Conservation (phyloP, 2,329 filamentous ascomycete species). For the Penicillium janthinellum region DNA sequence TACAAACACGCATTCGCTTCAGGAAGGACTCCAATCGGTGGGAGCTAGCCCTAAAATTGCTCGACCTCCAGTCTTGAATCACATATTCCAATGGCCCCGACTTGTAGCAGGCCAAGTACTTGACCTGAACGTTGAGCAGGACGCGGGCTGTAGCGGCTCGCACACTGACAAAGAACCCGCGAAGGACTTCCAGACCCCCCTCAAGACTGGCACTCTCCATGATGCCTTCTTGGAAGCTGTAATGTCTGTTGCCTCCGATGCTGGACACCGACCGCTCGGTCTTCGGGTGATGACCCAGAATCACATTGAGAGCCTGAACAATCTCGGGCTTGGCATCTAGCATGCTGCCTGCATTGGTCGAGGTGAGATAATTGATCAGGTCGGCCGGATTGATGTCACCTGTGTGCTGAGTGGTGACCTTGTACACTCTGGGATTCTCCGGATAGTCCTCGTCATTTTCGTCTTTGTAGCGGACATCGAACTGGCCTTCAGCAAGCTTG, state of each 20-base stretch:
- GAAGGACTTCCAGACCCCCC: slow-evolving; percentile 57
- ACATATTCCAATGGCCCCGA: slow-evolving; percentile 44
- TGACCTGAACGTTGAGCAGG: slow-evolving; percentile 65
- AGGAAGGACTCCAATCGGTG: slow-evolving; percentile 39
- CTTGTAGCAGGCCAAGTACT: slow-evolving; percentile 61
- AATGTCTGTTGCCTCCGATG: slow-evolving; percentile 58
- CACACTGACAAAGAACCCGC: slow-evolving; percentile 65
- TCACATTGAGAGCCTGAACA: slow-evolving; percentile 61
- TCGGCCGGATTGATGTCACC: slow-evolving; percentile 41
- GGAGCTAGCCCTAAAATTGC: slow-evolving; percentile 18
- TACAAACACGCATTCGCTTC: slow-evolving; percentile 44
- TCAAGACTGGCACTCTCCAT: slow-evolving; percentile 47
- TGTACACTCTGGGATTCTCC: slow-evolving; percentile 36
- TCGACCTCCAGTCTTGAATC: slow-evolving; percentile 36
- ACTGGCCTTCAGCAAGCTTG: slow-evolving; percentile 30
- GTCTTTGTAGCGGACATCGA: slow-evolving; percentile 38
- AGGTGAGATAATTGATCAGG: slow-evolving; percentile 50
- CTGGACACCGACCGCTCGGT: slow-evolving; percentile 44
- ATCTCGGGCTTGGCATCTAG: slow-evolving; percentile 53
- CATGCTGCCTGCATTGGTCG: slow-evolving; percentile 33
- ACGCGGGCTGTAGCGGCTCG: slow-evolving; percentile 60
- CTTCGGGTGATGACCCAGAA: slow-evolving; percentile 55
- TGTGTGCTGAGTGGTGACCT: slow-evolving; percentile 38
- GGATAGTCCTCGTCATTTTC: slow-evolving; percentile 40
- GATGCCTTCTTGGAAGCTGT: slow-evolving; percentile 40